Conservation (phyloP, 768 basidiomycete genomes). For the Coprinopsis strossmayeri region DNA sequence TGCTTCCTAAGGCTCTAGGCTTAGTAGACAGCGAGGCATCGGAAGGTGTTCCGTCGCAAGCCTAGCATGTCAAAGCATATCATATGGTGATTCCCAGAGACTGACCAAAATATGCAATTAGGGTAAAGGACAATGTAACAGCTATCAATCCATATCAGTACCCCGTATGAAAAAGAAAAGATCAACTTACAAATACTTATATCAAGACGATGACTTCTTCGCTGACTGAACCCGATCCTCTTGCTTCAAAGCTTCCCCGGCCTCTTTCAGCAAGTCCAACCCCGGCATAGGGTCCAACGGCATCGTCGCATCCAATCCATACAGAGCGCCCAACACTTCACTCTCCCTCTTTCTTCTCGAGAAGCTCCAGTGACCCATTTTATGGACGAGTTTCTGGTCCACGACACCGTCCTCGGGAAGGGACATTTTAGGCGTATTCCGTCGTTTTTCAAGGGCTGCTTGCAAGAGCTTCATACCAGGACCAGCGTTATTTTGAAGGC, state of each 20-base stretch:
- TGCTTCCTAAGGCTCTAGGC: conserved; percentile 35
- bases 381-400: too few species aligned
- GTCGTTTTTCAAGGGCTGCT: conserved; percentile 16
- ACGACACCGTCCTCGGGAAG: not conserved
- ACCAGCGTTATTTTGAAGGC: too few species aligned
- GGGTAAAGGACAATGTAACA: not conserved
- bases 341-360: conserved; percentile 26
- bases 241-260: conserved; percentile 14
- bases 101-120: too few species aligned
- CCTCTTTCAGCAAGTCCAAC: conserved; percentile 31
- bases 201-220: not conserved
- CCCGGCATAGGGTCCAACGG: conserved; percentile 29
- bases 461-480: conserved; percentile 15
- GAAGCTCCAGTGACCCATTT: conserved; percentile 22
- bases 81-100: too few species aligned
- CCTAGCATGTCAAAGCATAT: not conserved
- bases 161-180: not conserved
- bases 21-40: conserved; percentile 3
- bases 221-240: conserved; percentile 6
- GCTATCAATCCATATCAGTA: not conserved
- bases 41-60: not conserved
- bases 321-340: conserved; percentile 45
- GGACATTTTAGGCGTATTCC: conserved; percentile 23
- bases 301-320: conserved; percentile 36
- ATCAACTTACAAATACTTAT: not conserved